These are phyloP conservation scores for Carnegiea gigantea DNA, from an alignment of 179 eudicot genomes.

Conservation along the genomic window DNA sequence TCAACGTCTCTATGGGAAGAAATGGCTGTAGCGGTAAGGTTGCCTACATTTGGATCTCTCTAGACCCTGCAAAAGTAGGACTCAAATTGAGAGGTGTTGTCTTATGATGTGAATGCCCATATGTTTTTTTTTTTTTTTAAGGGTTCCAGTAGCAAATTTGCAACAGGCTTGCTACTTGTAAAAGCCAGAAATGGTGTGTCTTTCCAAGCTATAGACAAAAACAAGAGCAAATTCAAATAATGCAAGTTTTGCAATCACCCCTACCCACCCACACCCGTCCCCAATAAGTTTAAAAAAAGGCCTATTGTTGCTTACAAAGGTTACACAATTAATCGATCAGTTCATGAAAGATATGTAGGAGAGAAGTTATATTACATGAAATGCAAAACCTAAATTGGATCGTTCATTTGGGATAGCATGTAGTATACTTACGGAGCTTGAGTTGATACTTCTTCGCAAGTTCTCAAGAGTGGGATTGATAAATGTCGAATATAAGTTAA, in stretches of 20 bases:
- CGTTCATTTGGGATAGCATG: conserved; percentile 84
- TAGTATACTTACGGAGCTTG: conserved; percentile 87
- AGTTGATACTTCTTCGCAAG: conserved; percentile 85
- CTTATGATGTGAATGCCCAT: too few relatives aligned
- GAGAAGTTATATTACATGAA: conserved; percentile 80
- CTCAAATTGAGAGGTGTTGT: too few relatives aligned
- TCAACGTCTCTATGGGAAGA: too few relatives aligned
- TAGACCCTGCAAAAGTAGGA: too few relatives aligned
- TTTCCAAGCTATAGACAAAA: too few relatives aligned
- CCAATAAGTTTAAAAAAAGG: neutral
- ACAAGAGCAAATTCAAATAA: too few relatives aligned
- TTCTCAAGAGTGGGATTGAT: conserved; percentile 69
- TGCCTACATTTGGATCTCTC: too few relatives aligned
- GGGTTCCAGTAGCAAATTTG: neutral
- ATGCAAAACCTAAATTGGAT: conserved; percentile 70
- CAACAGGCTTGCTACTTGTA: neutral
- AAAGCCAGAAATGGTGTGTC: too few relatives aligned
- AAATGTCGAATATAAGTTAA: conserved; percentile 45
- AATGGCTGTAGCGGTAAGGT: too few relatives aligned
- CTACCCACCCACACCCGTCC: too few relatives aligned
- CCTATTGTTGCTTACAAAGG: neutral
- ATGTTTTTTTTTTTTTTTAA: neutral
- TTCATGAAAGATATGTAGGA: conserved; percentile 67
- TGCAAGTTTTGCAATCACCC: too few relatives aligned
- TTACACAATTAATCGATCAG: conserved; percentile 36